Conservation (phyloP, 345 rosid genomes). For the Excoecaria cochinchinensis region DNA sequence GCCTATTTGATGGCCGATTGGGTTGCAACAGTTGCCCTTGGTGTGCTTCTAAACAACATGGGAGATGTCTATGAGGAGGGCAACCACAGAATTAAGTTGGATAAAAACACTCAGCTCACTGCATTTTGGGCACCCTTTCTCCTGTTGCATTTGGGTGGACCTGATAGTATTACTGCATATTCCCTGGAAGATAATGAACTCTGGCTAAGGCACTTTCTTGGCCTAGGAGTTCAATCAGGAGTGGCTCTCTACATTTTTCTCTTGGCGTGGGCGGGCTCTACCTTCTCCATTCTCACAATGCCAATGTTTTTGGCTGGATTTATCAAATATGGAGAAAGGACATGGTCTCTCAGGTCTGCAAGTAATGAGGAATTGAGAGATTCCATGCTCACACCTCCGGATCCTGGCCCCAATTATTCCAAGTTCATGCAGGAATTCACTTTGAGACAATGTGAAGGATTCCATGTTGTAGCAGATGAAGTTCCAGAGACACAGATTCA, state of each 20-base stretch:
- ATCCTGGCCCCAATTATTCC: slow-evolving; percentile 30
- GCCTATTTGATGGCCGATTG: slow-evolving; percentile 33
- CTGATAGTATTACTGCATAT: slow-evolving; percentile 28
- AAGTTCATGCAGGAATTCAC: slow-evolving; percentile 17
- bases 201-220: slow-evolving; percentile 31
- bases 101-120: slow-evolving; percentile 2
- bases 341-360: slow-evolving; percentile 39
- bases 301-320: slow-evolving; percentile 39
- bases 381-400: slow-evolving; percentile 21
- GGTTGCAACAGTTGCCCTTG: slow-evolving; percentile 24
- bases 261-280: slow-evolving; percentile 22
- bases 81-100: background rate
- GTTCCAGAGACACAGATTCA: background rate
- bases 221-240: slow-evolving; percentile 14
- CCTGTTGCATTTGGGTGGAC: slow-evolving; percentile 34
- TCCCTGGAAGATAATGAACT: slow-evolving; percentile 40
- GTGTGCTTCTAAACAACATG: slow-evolving; percentile 24
- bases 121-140: slow-evolving; percentile 39
- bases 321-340: slow-evolving; percentile 46
- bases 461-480: background rate
- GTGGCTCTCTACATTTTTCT: slow-evolving; percentile 35
- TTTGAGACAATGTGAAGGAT: slow-evolving; percentile 10
- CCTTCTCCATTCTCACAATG: slow-evolving; percentile 17
- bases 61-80: background rate
- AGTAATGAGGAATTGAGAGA: slow-evolving; percentile 35